A percentile compares a stretch with the other conserved stretches of the same genome.
These are phyloP conservation scores for Candida germanica DNA, from an alignment of 805 yeast species.

Conservation along the genomic window DNA sequence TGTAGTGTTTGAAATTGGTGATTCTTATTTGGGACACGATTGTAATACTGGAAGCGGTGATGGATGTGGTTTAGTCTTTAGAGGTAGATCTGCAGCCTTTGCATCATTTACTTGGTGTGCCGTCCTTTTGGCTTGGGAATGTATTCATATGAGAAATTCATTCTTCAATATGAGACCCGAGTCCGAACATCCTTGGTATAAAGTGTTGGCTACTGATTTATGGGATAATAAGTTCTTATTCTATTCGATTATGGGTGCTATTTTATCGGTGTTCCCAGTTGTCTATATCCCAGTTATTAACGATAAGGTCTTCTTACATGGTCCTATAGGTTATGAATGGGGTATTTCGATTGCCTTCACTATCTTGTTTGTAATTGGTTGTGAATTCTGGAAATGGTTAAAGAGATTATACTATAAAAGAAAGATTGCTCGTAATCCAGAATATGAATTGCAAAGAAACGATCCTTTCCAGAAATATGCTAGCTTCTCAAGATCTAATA, in stretches of 20 bases:
- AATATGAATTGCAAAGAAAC: conserved; percentile 58
- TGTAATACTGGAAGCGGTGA: conserved; percentile 55
- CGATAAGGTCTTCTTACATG: conserved; percentile 68
- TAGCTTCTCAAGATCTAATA: conserved; percentile 45
- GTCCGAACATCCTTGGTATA: conserved; percentile 50
- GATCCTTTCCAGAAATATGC: conserved; percentile 64
- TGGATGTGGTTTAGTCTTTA: conserved; percentile 61
- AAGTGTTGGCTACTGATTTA: conserved; percentile 59
- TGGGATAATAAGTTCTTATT: conserved; percentile 75
- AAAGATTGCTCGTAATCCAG: conserved; percentile 50
- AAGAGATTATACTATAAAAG: conserved; percentile 57
- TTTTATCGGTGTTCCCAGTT: conserved; percentile 72
- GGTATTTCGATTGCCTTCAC: conserved; percentile 65
- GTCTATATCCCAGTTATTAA: conserved; percentile 89
- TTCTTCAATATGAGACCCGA: conserved; percentile 70
- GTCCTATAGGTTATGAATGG: conserved; percentile 76
- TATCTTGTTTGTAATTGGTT: conserved; percentile 52
- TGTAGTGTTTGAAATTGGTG: conserved; percentile 63
- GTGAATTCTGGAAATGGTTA: conserved; percentile 64
- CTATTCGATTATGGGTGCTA: conserved; percentile 76
- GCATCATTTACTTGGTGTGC: conserved; percentile 87
- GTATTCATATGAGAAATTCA: conserved; percentile 67
- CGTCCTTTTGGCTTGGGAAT: conserved; percentile 79
- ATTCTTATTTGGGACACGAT: conserved; percentile 59
- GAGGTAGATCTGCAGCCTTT: conserved; percentile 75